Conservation (phyloP, 371 early-diverging fungal genomes). For the Mortierella sp. region DNA sequence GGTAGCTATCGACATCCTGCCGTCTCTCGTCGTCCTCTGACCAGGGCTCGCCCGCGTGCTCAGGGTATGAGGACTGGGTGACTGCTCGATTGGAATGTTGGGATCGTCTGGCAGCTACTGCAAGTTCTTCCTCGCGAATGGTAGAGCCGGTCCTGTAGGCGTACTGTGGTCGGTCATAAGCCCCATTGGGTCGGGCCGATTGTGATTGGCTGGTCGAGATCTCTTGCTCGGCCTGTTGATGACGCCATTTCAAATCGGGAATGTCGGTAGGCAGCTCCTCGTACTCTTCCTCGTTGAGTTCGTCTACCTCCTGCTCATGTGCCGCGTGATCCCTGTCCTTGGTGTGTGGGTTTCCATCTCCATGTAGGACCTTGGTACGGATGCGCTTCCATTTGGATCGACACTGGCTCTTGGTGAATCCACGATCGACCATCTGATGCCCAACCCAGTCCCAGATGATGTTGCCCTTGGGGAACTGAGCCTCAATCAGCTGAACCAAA, state of each 20-base stretch:
- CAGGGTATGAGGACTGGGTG: neutral
- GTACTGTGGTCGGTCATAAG: neutral
- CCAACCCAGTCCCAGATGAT: conserved; percentile 59
- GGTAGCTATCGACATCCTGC: neutral
- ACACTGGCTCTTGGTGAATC: conserved; percentile 53
- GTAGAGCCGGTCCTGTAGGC: neutral
- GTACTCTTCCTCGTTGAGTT: conserved; percentile 44
- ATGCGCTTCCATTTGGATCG: conserved; percentile 58
- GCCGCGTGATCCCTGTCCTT: conserved; percentile 34
- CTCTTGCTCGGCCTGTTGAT: conserved; percentile 13
- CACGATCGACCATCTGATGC: conserved; percentile 46
- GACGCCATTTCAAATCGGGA: conserved; percentile 13
- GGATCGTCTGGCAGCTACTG: neutral
- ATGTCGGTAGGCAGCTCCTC: conserved; percentile 25
- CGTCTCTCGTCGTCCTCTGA: conserved; percentile 36
- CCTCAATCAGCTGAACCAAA: conserved; percentile 46
- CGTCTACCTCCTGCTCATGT: conserved; percentile 38
- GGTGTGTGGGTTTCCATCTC: conserved; percentile 14
- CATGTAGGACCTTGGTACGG: conserved; percentile 49
- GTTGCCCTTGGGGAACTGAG: conserved; percentile 54
- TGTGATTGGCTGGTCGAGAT: conserved; percentile 1
- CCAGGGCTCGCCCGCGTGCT: conserved; percentile 34
- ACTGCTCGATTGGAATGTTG: neutral
- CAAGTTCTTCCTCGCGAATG: neutral
- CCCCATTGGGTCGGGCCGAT: neutral